Conservation (phyloP, 352 stramenopile species). For the Pythium pyrilobum region DNA sequence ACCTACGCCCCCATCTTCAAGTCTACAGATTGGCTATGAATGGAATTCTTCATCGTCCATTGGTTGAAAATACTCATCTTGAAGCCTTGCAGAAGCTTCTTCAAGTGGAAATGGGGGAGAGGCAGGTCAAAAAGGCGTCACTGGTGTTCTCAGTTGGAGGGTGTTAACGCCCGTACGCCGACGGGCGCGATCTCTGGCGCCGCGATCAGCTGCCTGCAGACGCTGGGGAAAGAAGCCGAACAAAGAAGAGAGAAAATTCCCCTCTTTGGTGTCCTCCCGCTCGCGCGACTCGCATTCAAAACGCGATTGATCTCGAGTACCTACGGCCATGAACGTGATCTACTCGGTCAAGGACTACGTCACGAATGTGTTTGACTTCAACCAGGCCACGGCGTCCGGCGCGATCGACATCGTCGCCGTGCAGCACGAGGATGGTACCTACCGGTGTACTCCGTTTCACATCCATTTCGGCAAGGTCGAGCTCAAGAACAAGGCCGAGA, state of each 20-base stretch:
- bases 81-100: neutral
- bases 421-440: slow-evolving; percentile 53
- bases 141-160: too few species aligned
- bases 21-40: neutral
- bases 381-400: slow-evolving; percentile 54
- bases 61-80: neutral
- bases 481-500: slow-evolving; percentile 21
- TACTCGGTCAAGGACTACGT: slow-evolving; percentile 87
- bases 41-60: neutral
- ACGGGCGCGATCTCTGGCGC: too few species aligned
- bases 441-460: slow-evolving; percentile 74
- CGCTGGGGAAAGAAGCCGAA: neutral
- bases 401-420: slow-evolving; percentile 84
- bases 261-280: too few species aligned
- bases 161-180: too few species aligned
- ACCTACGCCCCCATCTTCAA: neutral
- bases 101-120: slow-evolving; percentile 1
- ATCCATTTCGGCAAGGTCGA: slow-evolving; percentile 72
- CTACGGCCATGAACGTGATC: slow-evolving; percentile 69
- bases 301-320: too few species aligned
- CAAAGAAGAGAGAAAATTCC: too few species aligned
- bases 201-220: too few species aligned
- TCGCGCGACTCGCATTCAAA: too few species aligned
- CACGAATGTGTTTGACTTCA: slow-evolving; percentile 68
- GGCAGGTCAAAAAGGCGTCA: too few species aligned